phyloP scores from a whole-genome alignment of 2,329 filamentous ascomycete genomes.

The Acrodontium crateriforme region DNA sequence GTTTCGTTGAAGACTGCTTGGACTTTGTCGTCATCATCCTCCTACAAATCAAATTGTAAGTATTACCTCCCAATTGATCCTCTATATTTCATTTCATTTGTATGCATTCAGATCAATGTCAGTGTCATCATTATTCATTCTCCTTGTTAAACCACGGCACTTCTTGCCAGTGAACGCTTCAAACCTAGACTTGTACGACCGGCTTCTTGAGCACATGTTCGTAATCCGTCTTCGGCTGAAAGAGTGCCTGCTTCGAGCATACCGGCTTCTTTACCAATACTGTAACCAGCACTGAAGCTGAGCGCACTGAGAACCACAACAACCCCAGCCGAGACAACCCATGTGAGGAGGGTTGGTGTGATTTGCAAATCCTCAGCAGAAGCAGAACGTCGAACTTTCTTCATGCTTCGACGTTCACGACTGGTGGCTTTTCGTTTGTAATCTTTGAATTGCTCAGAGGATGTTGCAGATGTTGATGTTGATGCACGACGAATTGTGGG shows the following conservation, averaged over 20 bases:
- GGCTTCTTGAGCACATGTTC: constrained; percentile 20
- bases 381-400: constrained; percentile 27
- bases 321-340: constrained; percentile 52
- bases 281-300: constrained; percentile 51
- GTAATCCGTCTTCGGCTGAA: constrained; percentile 10
- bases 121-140: no score
- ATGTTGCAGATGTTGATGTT: constrained; percentile 15
- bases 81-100: no score
- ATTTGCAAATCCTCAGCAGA: constrained; percentile 23
- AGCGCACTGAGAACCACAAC: constrained; percentile 50
- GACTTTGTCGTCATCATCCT: no score
- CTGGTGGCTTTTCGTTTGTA: constrained; percentile 35
- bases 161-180: constrained; percentile 18
- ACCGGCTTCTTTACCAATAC: constrained; percentile 45
- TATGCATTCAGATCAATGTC: no score
- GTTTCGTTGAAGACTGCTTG: no score
- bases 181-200: constrained; percentile 19
- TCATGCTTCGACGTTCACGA: constrained; percentile 30
- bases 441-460: constrained; percentile 16
- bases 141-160: no score
- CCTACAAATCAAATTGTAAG: no score
- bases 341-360: constrained; percentile 48
- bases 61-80: no score
- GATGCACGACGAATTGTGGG: constrained; percentile 23
- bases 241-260: constrained; percentile 30